A percentile compares a stretch with the other conserved stretches of the same genome.
These are phyloP conservation scores for Kalmusia sp. DNA, from an alignment of 2,329 filamentous ascomycete species.

Conservation along the genomic window DNA sequence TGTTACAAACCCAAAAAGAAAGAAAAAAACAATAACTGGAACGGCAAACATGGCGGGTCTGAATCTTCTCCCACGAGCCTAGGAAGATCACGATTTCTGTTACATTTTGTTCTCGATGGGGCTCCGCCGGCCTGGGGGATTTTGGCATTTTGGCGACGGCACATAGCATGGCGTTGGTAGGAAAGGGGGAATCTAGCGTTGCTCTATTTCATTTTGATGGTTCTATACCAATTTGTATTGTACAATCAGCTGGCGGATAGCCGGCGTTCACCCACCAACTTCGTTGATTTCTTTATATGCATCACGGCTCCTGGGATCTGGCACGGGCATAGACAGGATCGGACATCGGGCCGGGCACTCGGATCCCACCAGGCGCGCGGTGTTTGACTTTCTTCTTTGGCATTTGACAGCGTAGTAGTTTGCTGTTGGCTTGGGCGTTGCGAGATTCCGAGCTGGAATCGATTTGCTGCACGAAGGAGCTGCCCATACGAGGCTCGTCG, in stretches of 20 bases:
- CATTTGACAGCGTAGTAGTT: not conserved
- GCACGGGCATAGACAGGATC: constrained; percentile 19
- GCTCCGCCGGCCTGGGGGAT: too few species aligned
- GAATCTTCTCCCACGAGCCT: constrained; percentile 6
- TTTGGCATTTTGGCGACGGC: not conserved
- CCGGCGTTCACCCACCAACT: constrained; percentile 22
- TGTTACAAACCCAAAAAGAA: not conserved
- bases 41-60: constrained; percentile 20
- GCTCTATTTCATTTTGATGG: constrained; percentile 13
- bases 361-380: constrained; percentile 3
- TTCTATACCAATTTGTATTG: constrained; percentile 37
- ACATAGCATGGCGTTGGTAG: constrained; percentile 36
- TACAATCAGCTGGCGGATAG: constrained; percentile 24
- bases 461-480: not conserved
- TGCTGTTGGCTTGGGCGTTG: constrained; percentile 7
- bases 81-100: not conserved
- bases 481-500: not conserved
- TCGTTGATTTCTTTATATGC: constrained; percentile 1
- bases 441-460: not conserved
- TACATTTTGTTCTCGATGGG: not conserved
- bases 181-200: constrained; percentile 6
- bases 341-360: not conserved
- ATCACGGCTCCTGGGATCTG: constrained; percentile 14
- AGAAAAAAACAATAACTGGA: constrained; percentile 12
- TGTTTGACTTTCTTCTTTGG: not conserved